Percentiles rank a stretch among this genome's conserved stretches.
These are phyloP conservation scores for Cymbidium sinense DNA, from an alignment of 106 monocot species.

Conservation along the genomic window DNA sequence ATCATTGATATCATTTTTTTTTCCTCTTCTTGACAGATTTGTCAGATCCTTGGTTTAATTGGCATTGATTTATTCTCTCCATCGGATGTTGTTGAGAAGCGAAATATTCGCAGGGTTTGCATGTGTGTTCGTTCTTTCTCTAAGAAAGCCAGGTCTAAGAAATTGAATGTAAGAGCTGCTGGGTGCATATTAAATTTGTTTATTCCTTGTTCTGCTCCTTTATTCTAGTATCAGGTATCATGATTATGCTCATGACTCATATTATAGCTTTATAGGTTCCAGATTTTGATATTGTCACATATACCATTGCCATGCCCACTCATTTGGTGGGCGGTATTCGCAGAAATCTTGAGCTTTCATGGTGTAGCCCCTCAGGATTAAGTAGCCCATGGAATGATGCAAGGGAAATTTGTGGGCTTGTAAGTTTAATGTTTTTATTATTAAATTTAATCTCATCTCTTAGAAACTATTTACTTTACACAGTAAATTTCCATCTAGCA, in stretches of 20 bases:
- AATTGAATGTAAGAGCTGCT: constrained; percentile 29
- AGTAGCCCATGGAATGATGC: constrained; percentile 10
- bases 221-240: neutral
- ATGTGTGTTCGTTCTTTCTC: constrained; percentile 81
- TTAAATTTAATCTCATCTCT: neutral
- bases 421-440: constrained; percentile 14
- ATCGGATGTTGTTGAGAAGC: constrained; percentile 67
- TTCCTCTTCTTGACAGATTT: constrained; percentile 42
- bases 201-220: neutral
- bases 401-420: constrained; percentile 21
- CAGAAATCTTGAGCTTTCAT: constrained; percentile 40
- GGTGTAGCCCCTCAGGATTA: constrained; percentile 25
- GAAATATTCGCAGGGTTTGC: constrained; percentile 63
- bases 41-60: constrained; percentile 56
- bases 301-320: constrained; percentile 64
- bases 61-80: constrained; percentile 60
- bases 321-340: constrained; percentile 53
- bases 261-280: constrained; percentile 41
- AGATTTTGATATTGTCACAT: constrained; percentile 67
- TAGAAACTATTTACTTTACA: neutral
- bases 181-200: neutral
- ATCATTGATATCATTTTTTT: neutral
- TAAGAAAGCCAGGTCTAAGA: constrained; percentile 41
- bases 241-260: neutral
- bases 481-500: neutral